Conservation (phyloP, 2,329 filamentous ascomycete genomes). For the Herpomyces periplanetae region DNA sequence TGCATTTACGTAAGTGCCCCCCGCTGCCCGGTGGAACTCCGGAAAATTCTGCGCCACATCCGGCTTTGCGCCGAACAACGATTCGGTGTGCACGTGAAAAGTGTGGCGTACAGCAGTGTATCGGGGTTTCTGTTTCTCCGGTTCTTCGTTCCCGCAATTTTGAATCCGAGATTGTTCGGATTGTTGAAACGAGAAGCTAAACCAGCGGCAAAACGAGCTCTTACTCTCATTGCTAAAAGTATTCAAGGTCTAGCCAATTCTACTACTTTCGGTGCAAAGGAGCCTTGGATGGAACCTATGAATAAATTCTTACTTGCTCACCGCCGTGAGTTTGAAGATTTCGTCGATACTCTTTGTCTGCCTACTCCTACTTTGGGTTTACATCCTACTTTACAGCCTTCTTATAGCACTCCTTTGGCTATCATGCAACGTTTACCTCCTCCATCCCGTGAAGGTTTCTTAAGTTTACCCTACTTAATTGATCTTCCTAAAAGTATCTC, state of each 20-base stretch:
- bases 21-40: slow-evolving; percentile 37
- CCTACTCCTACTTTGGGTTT: slow-evolving; percentile 39
- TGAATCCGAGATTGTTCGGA: slow-evolving; percentile 76
- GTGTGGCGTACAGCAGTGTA: slow-evolving; percentile 66
- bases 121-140: slow-evolving; percentile 76
- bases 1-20: slow-evolving; percentile 33
- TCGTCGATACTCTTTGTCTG: slow-evolving; percentile 49
- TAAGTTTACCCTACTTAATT: slow-evolving; percentile 62
- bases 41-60: slow-evolving; percentile 59
- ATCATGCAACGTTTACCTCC: slow-evolving; percentile 48
- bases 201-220: slow-evolving; percentile 38
- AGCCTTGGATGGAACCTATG: slow-evolving; percentile 98
- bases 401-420: slow-evolving; percentile 65
- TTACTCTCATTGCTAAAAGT: slow-evolving; percentile 70
- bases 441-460: slow-evolving; percentile 57
- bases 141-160: slow-evolving; percentile 79
- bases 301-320: slow-evolving; percentile 44
- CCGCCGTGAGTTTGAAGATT: slow-evolving; percentile 41
- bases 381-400: slow-evolving; percentile 23
- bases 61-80: slow-evolving; percentile 69
- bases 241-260: slow-evolving; percentile 67
- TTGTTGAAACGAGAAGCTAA: slow-evolving; percentile 35
- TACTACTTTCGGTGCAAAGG: slow-evolving; percentile 64
- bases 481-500: slow-evolving; percentile 59
- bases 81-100: slow-evolving; percentile 64